phyloP scores from a whole-genome alignment of 352 stramenopile species.

The Phytophthora sp. region DNA sequence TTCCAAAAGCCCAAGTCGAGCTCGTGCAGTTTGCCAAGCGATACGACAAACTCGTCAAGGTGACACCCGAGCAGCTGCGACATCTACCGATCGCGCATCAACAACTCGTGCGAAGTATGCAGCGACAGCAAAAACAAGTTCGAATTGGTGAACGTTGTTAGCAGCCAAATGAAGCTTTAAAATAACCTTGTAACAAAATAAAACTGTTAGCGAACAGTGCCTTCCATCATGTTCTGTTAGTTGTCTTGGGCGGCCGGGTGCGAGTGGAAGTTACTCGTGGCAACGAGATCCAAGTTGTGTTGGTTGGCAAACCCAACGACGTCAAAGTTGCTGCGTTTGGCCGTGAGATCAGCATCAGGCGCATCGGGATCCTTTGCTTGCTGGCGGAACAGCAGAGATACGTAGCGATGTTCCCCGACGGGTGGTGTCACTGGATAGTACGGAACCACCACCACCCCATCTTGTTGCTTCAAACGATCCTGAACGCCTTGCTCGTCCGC shows the following conservation, averaged over 20 bases:
- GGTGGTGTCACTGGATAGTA: conserved; percentile 70
- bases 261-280: conserved; percentile 54
- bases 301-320: conserved; percentile 44
- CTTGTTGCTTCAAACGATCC: conserved; percentile 3
- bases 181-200: conserved; percentile 17
- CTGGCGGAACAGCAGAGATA: conserved; percentile 60
- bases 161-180: not conserved
- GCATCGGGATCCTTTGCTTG: conserved; percentile 6
- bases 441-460: conserved; percentile 44
- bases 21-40: conserved; percentile 64
- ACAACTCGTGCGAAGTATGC: conserved; percentile 49
- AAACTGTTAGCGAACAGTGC: not conserved
- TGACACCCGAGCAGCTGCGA: conserved; percentile 41
- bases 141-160: conserved; percentile 13
- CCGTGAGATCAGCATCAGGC: conserved; percentile 30
- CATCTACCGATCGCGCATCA: conserved; percentile 47
- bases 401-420: conserved; percentile 59
- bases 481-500: conserved; percentile 4
- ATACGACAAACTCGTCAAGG: conserved; percentile 48
- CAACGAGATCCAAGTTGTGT: conserved; percentile 41
- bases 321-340: conserved; percentile 56
- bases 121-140: conserved; percentile 22
- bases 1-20: conserved; percentile 47
- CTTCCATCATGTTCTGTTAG: conserved; percentile 1
- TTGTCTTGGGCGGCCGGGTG: conserved; percentile 27